Conservation (phyloP, 2,329 filamentous ascomycete species). For the Diaporthe vexans region DNA sequence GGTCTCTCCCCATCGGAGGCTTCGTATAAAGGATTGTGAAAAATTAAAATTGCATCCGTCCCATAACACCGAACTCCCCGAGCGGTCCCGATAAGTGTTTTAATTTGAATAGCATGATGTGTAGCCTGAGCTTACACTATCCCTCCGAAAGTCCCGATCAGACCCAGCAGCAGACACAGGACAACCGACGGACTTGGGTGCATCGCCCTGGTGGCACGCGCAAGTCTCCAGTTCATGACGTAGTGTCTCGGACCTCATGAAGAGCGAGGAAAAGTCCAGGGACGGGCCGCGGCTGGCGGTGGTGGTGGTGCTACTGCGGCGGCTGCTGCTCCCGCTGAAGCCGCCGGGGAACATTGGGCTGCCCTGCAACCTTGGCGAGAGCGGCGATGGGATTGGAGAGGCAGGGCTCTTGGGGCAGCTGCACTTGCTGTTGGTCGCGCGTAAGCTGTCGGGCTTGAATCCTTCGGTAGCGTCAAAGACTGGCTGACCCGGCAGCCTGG, state of each 20-base stretch:
- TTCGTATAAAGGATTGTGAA: background rate
- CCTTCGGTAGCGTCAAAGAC: conserved; percentile 29
- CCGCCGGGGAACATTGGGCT: background rate
- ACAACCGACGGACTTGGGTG: background rate
- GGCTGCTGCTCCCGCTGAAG: background rate
- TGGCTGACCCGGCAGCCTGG: conserved; percentile 33
- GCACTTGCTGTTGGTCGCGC: conserved; percentile 28
- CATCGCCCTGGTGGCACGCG: background rate
- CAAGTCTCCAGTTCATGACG: conserved; percentile 28
- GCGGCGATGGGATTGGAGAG: conserved; percentile 14
- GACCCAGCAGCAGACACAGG: background rate
- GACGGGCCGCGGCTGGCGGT: conserved; percentile 19
- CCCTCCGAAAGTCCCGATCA: background rate
- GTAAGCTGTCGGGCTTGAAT: conserved; percentile 19
- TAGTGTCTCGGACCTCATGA: conserved; percentile 28
- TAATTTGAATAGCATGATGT: conserved; percentile 26
- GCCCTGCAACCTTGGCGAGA: conserved; percentile 13
- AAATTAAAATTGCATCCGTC: background rate
- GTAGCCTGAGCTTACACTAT: conserved; percentile 24
- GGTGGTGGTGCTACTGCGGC: background rate
- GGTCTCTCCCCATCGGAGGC: background rate
- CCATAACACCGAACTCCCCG: conserved; percentile 7
- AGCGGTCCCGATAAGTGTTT: background rate
- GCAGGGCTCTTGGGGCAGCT: conserved; percentile 5
- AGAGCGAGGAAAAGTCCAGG: conserved; percentile 33